These are phyloP conservation scores for Trichoderma parareesei DNA, from an alignment of 495 filamentous ascomycete species.

Conservation along the genomic window DNA sequence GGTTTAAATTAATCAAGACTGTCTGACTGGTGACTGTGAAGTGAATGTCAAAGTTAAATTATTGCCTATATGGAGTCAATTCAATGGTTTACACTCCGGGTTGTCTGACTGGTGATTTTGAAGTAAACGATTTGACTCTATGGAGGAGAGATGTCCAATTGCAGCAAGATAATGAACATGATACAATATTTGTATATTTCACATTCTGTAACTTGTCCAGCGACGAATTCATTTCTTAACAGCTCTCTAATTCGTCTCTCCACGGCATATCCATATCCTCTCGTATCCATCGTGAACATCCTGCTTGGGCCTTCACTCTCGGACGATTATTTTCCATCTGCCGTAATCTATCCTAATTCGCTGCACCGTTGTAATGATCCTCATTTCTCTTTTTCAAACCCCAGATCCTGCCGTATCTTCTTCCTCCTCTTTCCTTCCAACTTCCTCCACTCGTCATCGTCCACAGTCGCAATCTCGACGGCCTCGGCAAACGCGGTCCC, in stretches of 20 bases:
- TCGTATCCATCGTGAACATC: too few relatives aligned
- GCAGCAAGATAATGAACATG: constrained; percentile 4
- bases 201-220: too few relatives aligned
- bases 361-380: not conserved
- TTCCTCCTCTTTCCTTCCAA: constrained; percentile 44
- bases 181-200: not conserved
- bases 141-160: not conserved
- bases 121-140: too few relatives aligned
- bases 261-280: too few relatives aligned
- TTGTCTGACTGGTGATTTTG: not conserved
- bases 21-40: not conserved
- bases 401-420: constrained; percentile 23
- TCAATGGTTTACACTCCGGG: too few relatives aligned
- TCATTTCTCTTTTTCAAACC: constrained; percentile 13
- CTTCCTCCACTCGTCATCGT: constrained; percentile 52
- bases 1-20: not conserved
- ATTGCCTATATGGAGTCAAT: not conserved
- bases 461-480: constrained; percentile 44
- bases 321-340: too few relatives aligned
- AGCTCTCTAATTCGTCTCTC: too few relatives aligned
- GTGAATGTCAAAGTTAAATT: not conserved
- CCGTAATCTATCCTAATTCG: too few relatives aligned
- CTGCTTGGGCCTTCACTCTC: too few relatives aligned
- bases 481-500: constrained; percentile 36
- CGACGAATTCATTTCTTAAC: too few relatives aligned